phyloP scores from a whole-genome alignment of 495 filamentous ascomycete species.

The Xylaria telfairii region DNA sequence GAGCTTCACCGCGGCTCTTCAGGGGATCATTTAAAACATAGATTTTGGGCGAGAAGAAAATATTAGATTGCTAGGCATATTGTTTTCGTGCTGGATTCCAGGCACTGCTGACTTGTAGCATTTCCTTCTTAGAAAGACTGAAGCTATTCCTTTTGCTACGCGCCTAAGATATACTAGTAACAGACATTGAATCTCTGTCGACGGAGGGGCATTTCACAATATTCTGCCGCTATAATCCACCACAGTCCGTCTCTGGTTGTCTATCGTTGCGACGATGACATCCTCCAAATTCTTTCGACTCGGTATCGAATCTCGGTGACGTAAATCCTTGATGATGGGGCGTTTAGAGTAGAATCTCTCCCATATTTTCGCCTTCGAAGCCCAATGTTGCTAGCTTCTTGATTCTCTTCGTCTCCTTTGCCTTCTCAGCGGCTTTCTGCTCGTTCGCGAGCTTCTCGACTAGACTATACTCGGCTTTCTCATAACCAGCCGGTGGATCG shows the following conservation, averaged over 20 bases:
- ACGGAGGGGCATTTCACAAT: constrained; percentile 72
- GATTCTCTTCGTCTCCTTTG: constrained; percentile 70
- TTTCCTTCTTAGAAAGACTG: background rate
- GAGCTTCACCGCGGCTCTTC: background rate
- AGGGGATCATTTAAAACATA: background rate
- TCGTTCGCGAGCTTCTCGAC: constrained; percentile 76
- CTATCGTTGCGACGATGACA: constrained; percentile 4
- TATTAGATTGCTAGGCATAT: background rate
- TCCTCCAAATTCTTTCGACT: constrained; percentile 12
- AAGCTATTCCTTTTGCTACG: background rate
- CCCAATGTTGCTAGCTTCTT: constrained; percentile 74
- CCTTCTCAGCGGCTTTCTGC: constrained; percentile 70
- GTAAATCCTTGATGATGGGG: background rate
- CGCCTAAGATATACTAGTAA: constrained; percentile 5
- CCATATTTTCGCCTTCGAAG: constrained; percentile 85
- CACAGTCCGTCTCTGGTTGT: constrained; percentile 4
- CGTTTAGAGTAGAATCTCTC: constrained; percentile 72
- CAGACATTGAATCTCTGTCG: constrained; percentile 19
- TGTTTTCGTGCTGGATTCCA: background rate
- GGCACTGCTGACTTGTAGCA: background rate
- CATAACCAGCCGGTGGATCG: constrained; percentile 73
- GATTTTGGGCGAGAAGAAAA: background rate
- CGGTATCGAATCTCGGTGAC: background rate
- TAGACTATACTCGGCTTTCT: constrained; percentile 68
- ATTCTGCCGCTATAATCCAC: constrained; percentile 62